phyloP scores from a whole-genome alignment of 352 stramenopile genomes.

The Phytophthora fragariae region DNA sequence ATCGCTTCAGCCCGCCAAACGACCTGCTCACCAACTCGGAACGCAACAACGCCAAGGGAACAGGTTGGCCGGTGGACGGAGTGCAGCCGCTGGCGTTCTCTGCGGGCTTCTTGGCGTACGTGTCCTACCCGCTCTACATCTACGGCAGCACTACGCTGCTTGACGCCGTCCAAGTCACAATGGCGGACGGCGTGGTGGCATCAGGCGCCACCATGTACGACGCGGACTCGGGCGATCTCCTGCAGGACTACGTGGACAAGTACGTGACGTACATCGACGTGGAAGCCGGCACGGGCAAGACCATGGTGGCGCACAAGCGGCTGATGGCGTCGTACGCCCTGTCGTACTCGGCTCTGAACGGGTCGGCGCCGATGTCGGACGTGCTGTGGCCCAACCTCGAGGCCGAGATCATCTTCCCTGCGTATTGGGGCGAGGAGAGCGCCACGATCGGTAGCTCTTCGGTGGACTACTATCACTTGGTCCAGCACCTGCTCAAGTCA shows the following conservation, averaged over 20 bases:
- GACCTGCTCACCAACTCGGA: slow-evolving; percentile 43
- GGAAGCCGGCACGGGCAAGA: slow-evolving; percentile 72
- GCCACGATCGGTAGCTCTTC: slow-evolving; percentile 42
- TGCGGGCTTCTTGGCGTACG: slow-evolving; percentile 66
- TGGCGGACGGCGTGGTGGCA: slow-evolving; percentile 48
- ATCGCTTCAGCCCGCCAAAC: slow-evolving; percentile 51
- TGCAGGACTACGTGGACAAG: slow-evolving; percentile 51
- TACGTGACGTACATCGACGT: slow-evolving; percentile 74
- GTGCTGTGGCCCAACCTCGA: slow-evolving; percentile 63
- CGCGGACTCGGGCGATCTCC: slow-evolving; percentile 41
- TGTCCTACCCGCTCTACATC: slow-evolving; percentile 75
- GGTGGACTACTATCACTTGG: slow-evolving; percentile 51
- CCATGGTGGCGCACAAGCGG: slow-evolving; percentile 72
- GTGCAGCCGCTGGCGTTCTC: slow-evolving; percentile 71
- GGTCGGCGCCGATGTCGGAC: slow-evolving; percentile 60
- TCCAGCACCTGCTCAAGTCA: slow-evolving; percentile 49
- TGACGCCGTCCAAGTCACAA: slow-evolving; percentile 59
- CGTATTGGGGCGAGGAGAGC: slow-evolving; percentile 66
- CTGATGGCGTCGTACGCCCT: slow-evolving; percentile 68
- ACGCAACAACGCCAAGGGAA: slow-evolving; percentile 49
- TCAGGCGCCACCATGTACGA: slow-evolving; percentile 52
- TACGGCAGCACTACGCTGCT: slow-evolving; percentile 63
- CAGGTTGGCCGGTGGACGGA: slow-evolving; percentile 66
- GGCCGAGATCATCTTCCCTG: slow-evolving; percentile 63
- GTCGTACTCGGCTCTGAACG: slow-evolving; percentile 45